Conservation (phyloP, 257 asterid genomes). For the Cinchona pubescens region DNA sequence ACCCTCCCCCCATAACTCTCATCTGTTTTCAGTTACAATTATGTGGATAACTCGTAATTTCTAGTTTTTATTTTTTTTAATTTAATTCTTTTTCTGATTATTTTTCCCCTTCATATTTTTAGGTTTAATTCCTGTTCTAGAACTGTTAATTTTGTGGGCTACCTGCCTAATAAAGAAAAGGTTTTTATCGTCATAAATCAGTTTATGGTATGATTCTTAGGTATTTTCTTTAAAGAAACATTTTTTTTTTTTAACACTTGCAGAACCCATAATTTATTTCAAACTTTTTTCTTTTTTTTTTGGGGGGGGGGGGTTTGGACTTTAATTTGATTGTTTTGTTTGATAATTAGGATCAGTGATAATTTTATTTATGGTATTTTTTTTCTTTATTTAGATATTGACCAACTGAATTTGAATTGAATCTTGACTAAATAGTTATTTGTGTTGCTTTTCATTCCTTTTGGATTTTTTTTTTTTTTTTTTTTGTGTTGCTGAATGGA, state of each 20-base stretch:
- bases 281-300: no score
- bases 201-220: constrained; percentile 2
- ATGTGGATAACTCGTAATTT: background rate
- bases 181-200: background rate
- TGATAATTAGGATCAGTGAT: background rate
- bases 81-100: background rate
- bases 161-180: background rate
- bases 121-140: constrained; percentile 5
- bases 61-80: no score
- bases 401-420: background rate
- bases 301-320: background rate
- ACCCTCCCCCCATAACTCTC: no score
- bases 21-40: background rate
- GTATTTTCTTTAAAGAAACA: background rate
- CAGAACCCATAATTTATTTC: background rate
- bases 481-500: background rate
- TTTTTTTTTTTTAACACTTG: background rate
- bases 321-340: background rate
- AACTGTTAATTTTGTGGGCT: constrained; percentile 11
- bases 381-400: background rate
- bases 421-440: background rate
- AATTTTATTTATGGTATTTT: background rate
- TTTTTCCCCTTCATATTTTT: background rate
- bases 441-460: background rate
- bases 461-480: background rate